Evolutionary conservation across 805 yeast genomes (phyloP), one percentile per base, ranked within the genome.

Genomic region (Jamesozyma piceae): DNA sequence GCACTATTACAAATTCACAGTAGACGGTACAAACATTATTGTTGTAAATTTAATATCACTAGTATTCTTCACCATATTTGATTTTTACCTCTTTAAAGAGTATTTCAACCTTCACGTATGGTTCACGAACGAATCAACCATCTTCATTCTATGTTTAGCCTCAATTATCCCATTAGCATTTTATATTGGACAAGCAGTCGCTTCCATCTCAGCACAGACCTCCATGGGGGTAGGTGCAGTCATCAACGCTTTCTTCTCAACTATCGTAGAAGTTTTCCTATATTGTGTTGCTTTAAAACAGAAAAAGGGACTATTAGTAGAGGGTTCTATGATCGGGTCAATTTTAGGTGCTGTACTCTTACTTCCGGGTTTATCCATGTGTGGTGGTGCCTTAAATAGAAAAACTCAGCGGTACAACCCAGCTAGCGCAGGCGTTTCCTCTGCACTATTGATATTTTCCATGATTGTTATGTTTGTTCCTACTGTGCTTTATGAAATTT

Each of bases 161-260:
- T 84, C 96, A 1, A 86, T 92, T 45, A 75, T 92, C 30, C 98
- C 98, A 5, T 69, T 92, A 50, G 97, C 98, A 0, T 90, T 92
- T 59, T 92, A 88, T 64, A 89, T 92, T 53, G 98, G 98, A 3
- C 97, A 90, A 63, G 97, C 97, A 5, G 98, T 92, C n/a, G 98
- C 98, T 0, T 89, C 97, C 2, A 92, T 92, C 45, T 84, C 95
- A 5, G 97, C 98, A 0, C 98, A 92, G 66, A 86, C 97, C 0
- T 89, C 97, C 0, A 92, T 92, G 98, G 97, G 97, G 24, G 79
- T 92, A 46, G 97, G 97, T 68, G 98, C 98, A 1, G 96, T 89
- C 0, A 88, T 92, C 53, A 92, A 92, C 62, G 98, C 98, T 0
- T 90, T 92, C 56, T 92, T 92, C 71, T 89, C 97, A 1, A 89